A percentile compares a stretch with the other conserved stretches of the same genome.
Conservation (phyloP, 345 rosid genomes). For the Hibiscus mutabilis region DNA sequence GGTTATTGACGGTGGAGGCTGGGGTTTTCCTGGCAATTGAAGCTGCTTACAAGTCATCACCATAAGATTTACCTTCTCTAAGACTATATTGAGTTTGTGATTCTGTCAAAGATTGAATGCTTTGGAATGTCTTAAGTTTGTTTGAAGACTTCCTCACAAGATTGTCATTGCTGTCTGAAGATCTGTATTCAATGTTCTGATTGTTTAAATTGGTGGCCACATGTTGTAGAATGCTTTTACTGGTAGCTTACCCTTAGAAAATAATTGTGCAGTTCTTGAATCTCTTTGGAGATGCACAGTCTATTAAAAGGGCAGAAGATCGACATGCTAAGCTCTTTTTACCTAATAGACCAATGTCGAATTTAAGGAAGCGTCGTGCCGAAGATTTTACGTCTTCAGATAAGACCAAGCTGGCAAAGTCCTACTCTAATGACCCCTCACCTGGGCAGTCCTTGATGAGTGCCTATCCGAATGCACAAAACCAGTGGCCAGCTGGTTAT, state of each 20-base stretch:
- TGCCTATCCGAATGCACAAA: constrained; percentile 66
- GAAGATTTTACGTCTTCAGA: constrained; percentile 81
- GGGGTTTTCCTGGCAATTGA: background rate
- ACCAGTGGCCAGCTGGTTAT: constrained; percentile 81
- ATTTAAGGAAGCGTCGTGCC: constrained; percentile 71
- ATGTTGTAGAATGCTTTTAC: background rate
- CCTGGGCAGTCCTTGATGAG: constrained; percentile 57
- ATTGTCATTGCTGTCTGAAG: background rate
- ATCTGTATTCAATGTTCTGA: background rate
- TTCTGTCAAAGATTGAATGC: background rate
- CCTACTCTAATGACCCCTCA: constrained; percentile 45
- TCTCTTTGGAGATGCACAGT: constrained; percentile 60
- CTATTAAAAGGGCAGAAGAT: constrained; percentile 68
- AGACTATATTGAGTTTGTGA: background rate
- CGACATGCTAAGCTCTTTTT: constrained; percentile 73
- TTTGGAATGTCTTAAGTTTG: background rate
- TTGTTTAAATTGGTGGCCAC: background rate
- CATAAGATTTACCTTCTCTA: background rate
- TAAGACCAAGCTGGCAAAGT: constrained; percentile 68
- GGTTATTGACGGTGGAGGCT: background rate
- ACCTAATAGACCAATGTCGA: constrained; percentile 55
- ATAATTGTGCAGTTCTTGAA: constrained; percentile 63
- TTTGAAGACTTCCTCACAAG: background rate
- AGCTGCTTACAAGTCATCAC: background rate
- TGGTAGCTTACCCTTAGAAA: background rate